Base-by-base conservation (phyloP, 202 grass and related monocot species). In the Schoenoplectus tabernaemontani region DNA sequence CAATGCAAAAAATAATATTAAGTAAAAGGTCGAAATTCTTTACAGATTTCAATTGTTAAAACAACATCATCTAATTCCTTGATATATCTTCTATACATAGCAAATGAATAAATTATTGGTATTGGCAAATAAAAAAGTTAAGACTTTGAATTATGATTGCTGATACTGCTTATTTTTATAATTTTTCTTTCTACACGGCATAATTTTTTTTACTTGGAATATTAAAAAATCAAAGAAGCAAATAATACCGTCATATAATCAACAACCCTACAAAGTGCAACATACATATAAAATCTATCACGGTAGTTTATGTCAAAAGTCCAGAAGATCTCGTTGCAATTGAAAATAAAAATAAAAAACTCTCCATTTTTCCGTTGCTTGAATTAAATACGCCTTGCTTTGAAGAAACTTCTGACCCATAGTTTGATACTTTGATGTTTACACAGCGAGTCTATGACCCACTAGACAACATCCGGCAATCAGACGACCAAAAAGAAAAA, bases 261-360 rank as follows among this genome's bases (percentile, higher is more conserved):
- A 4, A 15, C 41, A 46, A 7, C 66, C 19, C 19, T 47, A 26
- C 4, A 44, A 70, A 70, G 19, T 15, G 66, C 41, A 4, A 47
- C 19, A 28, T 46, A 15, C 41, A 37, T 20, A 19, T 50, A 51
- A 77, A 75, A 77, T 38, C 7, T 36, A 10, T 72, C 67, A 4
- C 1, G 22, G 42, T 32, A 42, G 67, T 37, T 42, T 44, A 74
- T 74, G 46, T 74, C 47, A 75, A 74, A n/a, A 74, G 70, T 75
- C 70, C 47, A 75, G 47, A n/a, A 4, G 47, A 28, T 54, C 28
- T 19, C 28, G 70, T 75, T 75, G 70, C 53, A 75, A 36, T 75
- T 54, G 7, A 34, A 75, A 75, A 54, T 5, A 56, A 56, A 56
- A 56, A 19, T 13, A n/a, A n/a, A n/a, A 10, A 17, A n/a, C 10